A percentile compares a stretch with the other conserved stretches of the same genome.
phyloP scores from a whole-genome alignment of 2,329 filamentous ascomycete species.

The Trichophyton rubrum region DNA sequence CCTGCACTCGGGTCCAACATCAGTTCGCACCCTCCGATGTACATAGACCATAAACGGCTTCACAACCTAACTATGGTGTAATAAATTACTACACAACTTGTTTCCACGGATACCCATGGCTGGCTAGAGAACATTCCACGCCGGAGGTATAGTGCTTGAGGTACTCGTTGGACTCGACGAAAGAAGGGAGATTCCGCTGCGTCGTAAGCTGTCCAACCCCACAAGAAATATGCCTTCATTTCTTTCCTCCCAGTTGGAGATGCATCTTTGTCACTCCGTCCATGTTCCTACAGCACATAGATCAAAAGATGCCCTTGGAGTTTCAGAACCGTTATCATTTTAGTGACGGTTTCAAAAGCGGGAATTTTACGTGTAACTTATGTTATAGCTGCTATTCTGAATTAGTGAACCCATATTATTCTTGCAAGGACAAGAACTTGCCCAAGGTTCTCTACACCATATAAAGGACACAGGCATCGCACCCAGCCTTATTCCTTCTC shows the following conservation, averaged over 20 bases:
- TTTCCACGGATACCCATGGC: not conserved
- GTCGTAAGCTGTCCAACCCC: constrained; percentile 1
- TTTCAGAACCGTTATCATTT: too few relatives aligned
- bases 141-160: not conserved
- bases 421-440: not conserved
- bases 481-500: not conserved
- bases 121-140: not conserved
- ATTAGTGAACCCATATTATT: not conserved
- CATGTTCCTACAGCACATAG: not conserved
- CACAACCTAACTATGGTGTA: not conserved
- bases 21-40: not conserved
- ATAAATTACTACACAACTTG: not conserved
- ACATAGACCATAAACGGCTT: not conserved
- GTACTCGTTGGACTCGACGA: not conserved
- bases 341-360: too few relatives aligned
- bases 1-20: not conserved
- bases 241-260: not conserved
- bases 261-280: not conserved
- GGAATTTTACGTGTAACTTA: not conserved
- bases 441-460: not conserved
- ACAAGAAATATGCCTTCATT: not conserved
- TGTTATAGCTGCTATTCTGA: not conserved
- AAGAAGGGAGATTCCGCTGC: not conserved
- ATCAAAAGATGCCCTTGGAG: too few relatives aligned
- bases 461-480: not conserved